A percentile compares a stretch with the other conserved stretches of the same genome.
phyloP scores from a whole-genome alignment of 2,329 filamentous ascomycete genomes.

The Immersiporthe knoxdaviesiana region DNA sequence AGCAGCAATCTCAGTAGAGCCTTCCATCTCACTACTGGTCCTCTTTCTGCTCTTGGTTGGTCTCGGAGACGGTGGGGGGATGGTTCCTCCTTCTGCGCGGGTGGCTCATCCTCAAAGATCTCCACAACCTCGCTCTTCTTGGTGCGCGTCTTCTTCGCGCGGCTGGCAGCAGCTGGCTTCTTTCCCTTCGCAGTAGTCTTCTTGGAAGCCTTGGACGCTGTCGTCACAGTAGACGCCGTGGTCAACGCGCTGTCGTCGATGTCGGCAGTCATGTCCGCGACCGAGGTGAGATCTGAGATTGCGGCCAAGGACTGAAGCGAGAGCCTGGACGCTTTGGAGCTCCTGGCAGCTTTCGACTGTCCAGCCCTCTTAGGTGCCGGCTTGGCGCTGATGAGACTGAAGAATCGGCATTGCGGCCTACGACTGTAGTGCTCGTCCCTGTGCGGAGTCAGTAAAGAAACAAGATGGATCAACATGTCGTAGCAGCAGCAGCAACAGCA shows the following conservation, averaged over 20 bases:
- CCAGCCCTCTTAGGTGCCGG: slow-evolving; percentile 59
- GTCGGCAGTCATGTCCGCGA: slow-evolving; percentile 52
- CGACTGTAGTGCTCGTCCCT: slow-evolving; percentile 86
- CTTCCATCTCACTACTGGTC: slow-evolving; percentile 61
- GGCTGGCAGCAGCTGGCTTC: slow-evolving; percentile 56
- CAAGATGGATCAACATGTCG: not conserved
- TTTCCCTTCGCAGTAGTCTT: slow-evolving; percentile 55
- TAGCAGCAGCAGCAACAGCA: not conserved
- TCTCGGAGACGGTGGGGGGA: slow-evolving; percentile 44
- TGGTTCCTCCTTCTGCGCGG: slow-evolving; percentile 37
- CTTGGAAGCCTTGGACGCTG: slow-evolving; percentile 47
- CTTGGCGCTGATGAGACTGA: slow-evolving; percentile 65
- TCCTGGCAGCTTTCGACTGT: slow-evolving; percentile 56
- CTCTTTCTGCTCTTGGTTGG: slow-evolving; percentile 63
- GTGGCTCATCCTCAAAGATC: slow-evolving; percentile 42
- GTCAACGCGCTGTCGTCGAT: slow-evolving; percentile 64
- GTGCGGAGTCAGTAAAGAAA: slow-evolving; percentile 33
- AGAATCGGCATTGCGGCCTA: slow-evolving; percentile 81
- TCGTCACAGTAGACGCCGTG: slow-evolving; percentile 60
- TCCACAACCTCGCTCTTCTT: slow-evolving; percentile 61
- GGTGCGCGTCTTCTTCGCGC: slow-evolving; percentile 48
- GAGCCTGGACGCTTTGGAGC: slow-evolving; percentile 71
- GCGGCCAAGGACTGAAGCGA: slow-evolving; percentile 61
- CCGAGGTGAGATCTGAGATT: slow-evolving; percentile 53
- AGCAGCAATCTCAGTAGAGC: slow-evolving; percentile 45